Percentiles rank a stretch among this genome's conserved stretches.
These are phyloP conservation scores for Crucihimalaya himalaica DNA, from an alignment of 345 rosid species.

Conservation along the genomic window DNA sequence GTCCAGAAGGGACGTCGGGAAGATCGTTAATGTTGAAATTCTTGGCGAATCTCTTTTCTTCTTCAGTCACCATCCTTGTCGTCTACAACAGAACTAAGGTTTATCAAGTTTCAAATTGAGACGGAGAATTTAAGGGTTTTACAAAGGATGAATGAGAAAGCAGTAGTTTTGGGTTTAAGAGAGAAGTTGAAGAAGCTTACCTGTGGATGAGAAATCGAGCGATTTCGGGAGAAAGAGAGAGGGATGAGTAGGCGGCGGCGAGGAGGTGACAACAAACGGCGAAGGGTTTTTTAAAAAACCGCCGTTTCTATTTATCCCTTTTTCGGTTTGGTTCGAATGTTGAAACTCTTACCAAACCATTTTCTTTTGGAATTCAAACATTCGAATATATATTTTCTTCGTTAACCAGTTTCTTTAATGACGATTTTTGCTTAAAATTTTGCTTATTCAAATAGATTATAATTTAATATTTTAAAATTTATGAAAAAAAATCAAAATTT, in stretches of 20 bases:
- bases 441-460: too few species aligned
- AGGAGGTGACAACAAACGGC: conserved; percentile 19
- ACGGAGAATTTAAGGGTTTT: background rate
- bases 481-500: too few species aligned
- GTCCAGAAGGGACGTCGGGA: conserved; percentile 72
- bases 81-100: conserved; percentile 23
- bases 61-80: conserved; percentile 28
- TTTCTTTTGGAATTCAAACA: too few species aligned
- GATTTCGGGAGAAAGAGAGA: background rate
- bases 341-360: too few species aligned
- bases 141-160: background rate
- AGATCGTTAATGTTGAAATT: conserved; percentile 50
- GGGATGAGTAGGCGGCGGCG: conserved; percentile 31
- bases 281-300: conserved; percentile 30
- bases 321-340: conserved; percentile 3
- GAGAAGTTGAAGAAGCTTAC: conserved; percentile 6
- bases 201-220: background rate
- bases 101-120: background rate
- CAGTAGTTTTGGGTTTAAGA: background rate
- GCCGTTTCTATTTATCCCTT: background rate
- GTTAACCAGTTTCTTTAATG: too few species aligned
- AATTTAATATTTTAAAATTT: too few species aligned
- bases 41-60: conserved; percentile 28
- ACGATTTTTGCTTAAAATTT: too few species aligned
- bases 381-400: too few species aligned